Evolutionary conservation across 768 basidiomycete species (phyloP).

Genomic region (Cystofilobasidium macerans): DNA sequence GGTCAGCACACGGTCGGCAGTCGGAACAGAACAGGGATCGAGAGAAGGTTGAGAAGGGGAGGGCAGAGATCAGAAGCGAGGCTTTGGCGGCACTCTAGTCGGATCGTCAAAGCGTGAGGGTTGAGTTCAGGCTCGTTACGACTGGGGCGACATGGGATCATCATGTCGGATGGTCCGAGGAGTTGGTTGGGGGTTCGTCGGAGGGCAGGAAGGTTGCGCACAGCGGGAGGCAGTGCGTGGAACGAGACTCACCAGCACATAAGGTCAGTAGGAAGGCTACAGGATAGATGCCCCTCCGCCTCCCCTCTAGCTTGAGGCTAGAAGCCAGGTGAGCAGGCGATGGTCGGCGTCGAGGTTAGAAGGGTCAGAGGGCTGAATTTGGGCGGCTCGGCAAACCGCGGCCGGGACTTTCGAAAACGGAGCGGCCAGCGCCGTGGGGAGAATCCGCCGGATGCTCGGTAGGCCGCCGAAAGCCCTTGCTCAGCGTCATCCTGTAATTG

Average conservation of each 20-base stretch:
- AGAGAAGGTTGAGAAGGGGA: not conserved
- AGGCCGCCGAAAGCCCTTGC: too few relatives aligned
- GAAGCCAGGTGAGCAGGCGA: too few relatives aligned
- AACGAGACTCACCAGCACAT: constrained; percentile 1
- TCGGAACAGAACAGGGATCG: not conserved
- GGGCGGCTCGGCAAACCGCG: too few relatives aligned
- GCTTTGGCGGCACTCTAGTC: constrained; percentile 4
- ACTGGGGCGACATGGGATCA: constrained; percentile 23
- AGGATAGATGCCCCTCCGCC: too few relatives aligned
- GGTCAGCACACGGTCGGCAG: not conserved
- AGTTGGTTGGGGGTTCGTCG: not conserved
- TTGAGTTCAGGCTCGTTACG: constrained; percentile 23
- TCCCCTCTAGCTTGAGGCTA: not conserved
- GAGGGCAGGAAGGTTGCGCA: not conserved
- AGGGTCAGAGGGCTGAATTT: too few relatives aligned
- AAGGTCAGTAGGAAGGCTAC: not conserved
- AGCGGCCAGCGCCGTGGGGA: too few relatives aligned
- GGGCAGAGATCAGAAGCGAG: constrained; percentile 2
- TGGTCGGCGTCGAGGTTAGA: too few relatives aligned
- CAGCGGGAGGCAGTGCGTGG: not conserved
- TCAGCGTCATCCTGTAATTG: too few relatives aligned
- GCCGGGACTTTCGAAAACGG: too few relatives aligned
- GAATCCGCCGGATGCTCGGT: too few relatives aligned
- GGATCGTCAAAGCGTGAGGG: constrained; percentile 23
- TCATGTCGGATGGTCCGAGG: constrained; percentile 1